Percentiles rank a stretch among this genome's conserved stretches.
phyloP scores from a whole-genome alignment of 208 protist species.

The Herpetomonas samuelpessoai region DNA sequence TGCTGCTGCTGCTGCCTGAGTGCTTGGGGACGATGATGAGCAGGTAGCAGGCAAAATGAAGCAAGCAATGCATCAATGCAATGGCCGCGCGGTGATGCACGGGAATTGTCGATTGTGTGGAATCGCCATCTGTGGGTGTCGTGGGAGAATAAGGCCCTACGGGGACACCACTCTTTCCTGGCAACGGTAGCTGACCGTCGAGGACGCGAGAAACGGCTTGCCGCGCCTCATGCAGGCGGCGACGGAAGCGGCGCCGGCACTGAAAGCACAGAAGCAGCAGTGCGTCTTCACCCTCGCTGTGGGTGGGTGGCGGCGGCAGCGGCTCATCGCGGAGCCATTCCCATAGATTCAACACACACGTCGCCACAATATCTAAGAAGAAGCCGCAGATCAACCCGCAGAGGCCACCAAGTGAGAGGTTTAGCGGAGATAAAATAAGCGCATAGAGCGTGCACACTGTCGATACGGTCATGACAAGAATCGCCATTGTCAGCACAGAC shows the following conservation, averaged over 20 bases:
- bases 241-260: constrained; percentile 8
- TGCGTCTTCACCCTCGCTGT: background rate
- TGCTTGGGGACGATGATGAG: constrained; percentile 46
- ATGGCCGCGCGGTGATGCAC: constrained; percentile 18
- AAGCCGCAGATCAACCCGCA: background rate
- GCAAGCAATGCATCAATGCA: constrained; percentile 31
- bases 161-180: no score
- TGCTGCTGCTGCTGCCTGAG: background rate
- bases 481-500: background rate
- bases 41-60: constrained; percentile 42
- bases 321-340: background rate
- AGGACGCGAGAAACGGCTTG: background rate
- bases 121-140: background rate
- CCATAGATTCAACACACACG: background rate
- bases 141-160: background rate
- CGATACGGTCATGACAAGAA: constrained; percentile 6
- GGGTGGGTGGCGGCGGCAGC: no score
- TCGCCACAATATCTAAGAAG: background rate
- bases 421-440: constrained; percentile 17
- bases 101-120: background rate
- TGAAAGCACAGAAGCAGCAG: constrained; percentile 2
- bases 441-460: constrained; percentile 4
- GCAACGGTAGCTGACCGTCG: no score
- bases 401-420: background rate
- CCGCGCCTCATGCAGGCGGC: constrained; percentile 7